A percentile compares a stretch with the other conserved stretches of the same genome.
Evolutionary conservation across 352 stramenopile genomes (phyloP).

Genomic region (Globisporangium emineosum): DNA sequence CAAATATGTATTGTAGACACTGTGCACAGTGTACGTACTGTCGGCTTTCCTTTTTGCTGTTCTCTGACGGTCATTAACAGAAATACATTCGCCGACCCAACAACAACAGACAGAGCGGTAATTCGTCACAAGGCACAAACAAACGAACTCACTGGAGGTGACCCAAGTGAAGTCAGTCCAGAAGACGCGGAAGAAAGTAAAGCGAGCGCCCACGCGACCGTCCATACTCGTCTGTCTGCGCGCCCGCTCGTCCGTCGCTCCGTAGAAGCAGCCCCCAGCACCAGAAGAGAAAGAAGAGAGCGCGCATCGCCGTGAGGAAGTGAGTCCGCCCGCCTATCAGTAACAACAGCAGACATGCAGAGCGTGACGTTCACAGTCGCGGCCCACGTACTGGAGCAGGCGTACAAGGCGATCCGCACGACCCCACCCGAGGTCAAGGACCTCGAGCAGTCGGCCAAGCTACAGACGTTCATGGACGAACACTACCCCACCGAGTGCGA

Average conservation of each 20-base stretch:
- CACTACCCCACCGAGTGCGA: conserved; percentile 75
- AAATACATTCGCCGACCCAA: neutral
- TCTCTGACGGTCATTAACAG: neutral
- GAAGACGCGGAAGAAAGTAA: conserved; percentile 4
- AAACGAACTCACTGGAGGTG: neutral
- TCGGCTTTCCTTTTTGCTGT: neutral
- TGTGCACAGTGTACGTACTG: neutral
- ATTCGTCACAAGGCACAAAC: neutral
- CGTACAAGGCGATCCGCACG: conserved; percentile 87
- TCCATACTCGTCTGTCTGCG: neutral
- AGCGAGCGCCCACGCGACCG: neutral
- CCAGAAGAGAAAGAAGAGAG: neutral
- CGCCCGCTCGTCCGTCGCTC: neutral
- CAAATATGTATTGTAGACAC: neutral
- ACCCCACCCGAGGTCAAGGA: conserved; percentile 82
- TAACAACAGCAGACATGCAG: conserved; percentile 32
- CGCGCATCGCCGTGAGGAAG: conserved; percentile 6
- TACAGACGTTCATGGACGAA: conserved; percentile 78
- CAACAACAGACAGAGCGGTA: neutral
- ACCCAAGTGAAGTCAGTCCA: conserved; percentile 4
- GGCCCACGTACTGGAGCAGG: conserved; percentile 79
- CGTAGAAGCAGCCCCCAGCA: neutral
- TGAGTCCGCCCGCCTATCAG: neutral
- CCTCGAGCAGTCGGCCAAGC: conserved; percentile 77
- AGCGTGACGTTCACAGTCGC: conserved; percentile 68